Evolutionary conservation across 345 rosid genomes (phyloP), one percentile per base, ranked within the genome.

Genomic region (Reutealis trisperma): DNA sequence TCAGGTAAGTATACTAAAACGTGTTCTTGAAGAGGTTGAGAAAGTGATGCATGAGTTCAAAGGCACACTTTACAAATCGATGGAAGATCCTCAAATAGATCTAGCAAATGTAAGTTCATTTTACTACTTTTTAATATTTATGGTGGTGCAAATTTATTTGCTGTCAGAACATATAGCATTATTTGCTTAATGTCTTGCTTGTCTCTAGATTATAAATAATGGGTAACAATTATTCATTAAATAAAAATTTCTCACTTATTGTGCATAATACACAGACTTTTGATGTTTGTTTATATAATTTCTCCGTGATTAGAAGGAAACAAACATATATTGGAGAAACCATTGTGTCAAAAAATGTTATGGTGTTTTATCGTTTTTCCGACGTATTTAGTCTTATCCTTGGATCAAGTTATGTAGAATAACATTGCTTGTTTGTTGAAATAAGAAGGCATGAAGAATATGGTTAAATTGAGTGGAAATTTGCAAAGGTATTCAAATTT

Each of bases 1-100:
- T 84, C 93, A 96, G 99, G 97, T 93, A 67, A 94, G 88, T 83
- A 87, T 96, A 85, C 88, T 96, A 71, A 93, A 96, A 87, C 95
- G 97, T 65, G 99, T 96, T 55, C 96, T 92, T 73, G 99, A 93
- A 88, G 99, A 96, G 91, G 98, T 93, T 86, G 99, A 96, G 79
- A 96, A 88, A 81, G 92, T 96, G 77, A 89, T 96, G 96, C 93
- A 89, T 65, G 98, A 96, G 88, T 93, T 96, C 87, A 96, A 92
- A 88, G 97, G 91, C 79, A 91, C 81, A 22, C 94, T 96, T 76
- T 93, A 89, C 90, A 96, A 89, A 82, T 92, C 94, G 34, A 90
- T 96, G 99, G 98, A 96, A 85, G 98, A 96, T 85, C 98, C 97
- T 32, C 90, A 89, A 65, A 91, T 96, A 84, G 98, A 96, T 81